Evolutionary conservation across 225 moss, liverwort and hornwort species (phyloP).

Genomic region (Neckera pumila): DNA sequence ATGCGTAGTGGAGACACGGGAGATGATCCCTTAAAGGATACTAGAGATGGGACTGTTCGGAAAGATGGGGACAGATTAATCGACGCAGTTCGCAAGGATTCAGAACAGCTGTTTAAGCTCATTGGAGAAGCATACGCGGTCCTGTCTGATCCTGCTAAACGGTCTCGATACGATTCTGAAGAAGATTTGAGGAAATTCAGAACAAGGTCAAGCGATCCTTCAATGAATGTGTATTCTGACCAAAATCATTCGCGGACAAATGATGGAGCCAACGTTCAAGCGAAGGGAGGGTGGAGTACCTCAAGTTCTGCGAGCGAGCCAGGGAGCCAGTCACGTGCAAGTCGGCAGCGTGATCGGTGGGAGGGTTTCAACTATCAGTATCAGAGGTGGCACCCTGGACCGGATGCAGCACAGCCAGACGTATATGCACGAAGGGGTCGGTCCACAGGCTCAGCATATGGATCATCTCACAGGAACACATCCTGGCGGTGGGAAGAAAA

Average conservation of each 20-base stretch:
- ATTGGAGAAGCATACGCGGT: conserved; percentile 96
- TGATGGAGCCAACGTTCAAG: conserved; percentile 19
- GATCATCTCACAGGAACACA: conserved; percentile 25
- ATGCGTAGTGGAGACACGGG: conserved; percentile 49
- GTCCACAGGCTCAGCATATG: conserved; percentile 13
- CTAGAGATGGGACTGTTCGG: conserved; percentile 17
- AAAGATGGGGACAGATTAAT: conserved; percentile 36
- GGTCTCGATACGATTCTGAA: conserved; percentile 75
- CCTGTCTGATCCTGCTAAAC: conserved; percentile 65
- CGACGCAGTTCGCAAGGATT: conserved; percentile 80
- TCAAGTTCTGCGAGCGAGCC: conserved; percentile 32
- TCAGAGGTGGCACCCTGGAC: conserved; percentile 92
- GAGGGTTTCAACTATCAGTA: conserved; percentile 64
- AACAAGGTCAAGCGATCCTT: conserved; percentile 39
- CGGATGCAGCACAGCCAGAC: conserved; percentile 92
- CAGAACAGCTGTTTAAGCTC: conserved; percentile 89
- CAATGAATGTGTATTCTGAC: conserved; percentile 26
- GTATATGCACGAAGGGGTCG: conserved; percentile 82
- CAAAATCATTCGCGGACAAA: conserved; percentile 17
- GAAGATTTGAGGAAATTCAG: conserved; percentile 77
- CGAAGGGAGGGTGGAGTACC: conserved; percentile 33
- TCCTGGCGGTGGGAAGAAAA: conserved; percentile 44
- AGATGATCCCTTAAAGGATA: conserved; percentile 64
- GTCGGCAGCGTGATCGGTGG: conserved; percentile 58
- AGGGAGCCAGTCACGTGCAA: conserved; percentile 34